phyloP scores from a whole-genome alignment of 345 rosid genomes.

The Lepidium aucheri region DNA sequence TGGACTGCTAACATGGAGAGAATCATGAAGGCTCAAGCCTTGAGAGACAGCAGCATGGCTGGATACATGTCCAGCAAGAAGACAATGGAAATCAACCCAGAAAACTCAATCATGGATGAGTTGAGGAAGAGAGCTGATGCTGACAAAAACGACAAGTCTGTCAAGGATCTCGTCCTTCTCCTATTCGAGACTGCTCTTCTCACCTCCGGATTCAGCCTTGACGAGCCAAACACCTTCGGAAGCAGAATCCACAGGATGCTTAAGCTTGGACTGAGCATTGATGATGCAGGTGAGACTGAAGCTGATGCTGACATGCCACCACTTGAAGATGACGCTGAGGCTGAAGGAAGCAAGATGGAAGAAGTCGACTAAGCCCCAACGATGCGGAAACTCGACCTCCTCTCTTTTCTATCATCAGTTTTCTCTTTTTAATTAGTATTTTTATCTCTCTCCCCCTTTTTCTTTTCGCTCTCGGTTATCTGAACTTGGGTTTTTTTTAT shows the following conservation, averaged over 20 bases:
- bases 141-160: slow-evolving; percentile 79
- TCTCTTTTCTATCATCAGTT: too few species aligned
- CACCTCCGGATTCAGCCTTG: slow-evolving; percentile 85
- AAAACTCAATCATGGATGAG: slow-evolving; percentile 84
- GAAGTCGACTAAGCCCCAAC: slow-evolving; percentile 56
- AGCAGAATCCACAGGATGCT: slow-evolving; percentile 86
- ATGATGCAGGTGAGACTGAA: slow-evolving; percentile 48
- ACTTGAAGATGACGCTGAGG: slow-evolving; percentile 64
- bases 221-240: slow-evolving; percentile 85
- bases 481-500: neutral
- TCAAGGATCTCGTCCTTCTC: slow-evolving; percentile 72
- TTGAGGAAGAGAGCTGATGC: slow-evolving; percentile 79
- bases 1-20: slow-evolving; percentile 96
- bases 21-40: slow-evolving; percentile 82
- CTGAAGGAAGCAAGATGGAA: slow-evolving; percentile 92
- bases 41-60: slow-evolving; percentile 87
- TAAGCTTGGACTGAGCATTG: slow-evolving; percentile 76
- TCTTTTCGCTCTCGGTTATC: neutral
- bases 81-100: slow-evolving; percentile 86
- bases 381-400: too few species aligned
- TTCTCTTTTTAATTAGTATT: neutral
- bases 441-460: neutral
- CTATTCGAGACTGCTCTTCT: slow-evolving; percentile 75
- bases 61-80: slow-evolving; percentile 87
- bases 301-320: slow-evolving; percentile 69